These are phyloP conservation scores for Suillus weaverae DNA, from an alignment of 768 basidiomycete species.

Conservation along the genomic window DNA sequence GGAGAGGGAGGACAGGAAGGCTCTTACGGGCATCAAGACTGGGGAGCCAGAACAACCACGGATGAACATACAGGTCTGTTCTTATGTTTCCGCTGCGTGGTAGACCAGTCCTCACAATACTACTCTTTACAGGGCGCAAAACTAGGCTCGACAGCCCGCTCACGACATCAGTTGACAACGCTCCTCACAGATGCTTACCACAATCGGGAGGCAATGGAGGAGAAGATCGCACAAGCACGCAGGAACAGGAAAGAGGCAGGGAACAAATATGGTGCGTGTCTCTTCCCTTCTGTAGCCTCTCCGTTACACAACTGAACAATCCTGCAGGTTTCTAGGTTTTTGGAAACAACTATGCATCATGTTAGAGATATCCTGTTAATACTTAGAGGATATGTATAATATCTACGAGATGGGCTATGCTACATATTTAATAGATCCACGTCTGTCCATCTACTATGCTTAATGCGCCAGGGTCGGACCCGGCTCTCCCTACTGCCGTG, in stretches of 20 bases:
- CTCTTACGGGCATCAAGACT: slow-evolving; percentile 60
- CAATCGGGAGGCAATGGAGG: slow-evolving; percentile 81
- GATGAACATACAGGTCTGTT: slow-evolving; percentile 75
- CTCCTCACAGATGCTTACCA: slow-evolving; percentile 80
- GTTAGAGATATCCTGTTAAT: neutral
- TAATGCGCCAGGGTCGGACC: neutral
- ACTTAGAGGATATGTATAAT: slow-evolving; percentile 15
- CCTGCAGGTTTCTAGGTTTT: slow-evolving; percentile 23
- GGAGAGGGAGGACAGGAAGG: slow-evolving; percentile 76
- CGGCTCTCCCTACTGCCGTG: too few species aligned
- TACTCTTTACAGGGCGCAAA: slow-evolving; percentile 59
- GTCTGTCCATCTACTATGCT: neutral
- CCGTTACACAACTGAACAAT: neutral
- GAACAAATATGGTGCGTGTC: slow-evolving; percentile 81
- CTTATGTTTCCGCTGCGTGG: neutral
- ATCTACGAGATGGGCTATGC: slow-evolving; percentile 22
- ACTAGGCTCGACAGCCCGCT: slow-evolving; percentile 63
- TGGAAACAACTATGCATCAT: neutral
- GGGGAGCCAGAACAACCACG: slow-evolving; percentile 56
- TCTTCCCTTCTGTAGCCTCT: neutral
- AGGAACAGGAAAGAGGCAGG: slow-evolving; percentile 88
- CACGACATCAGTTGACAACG: slow-evolving; percentile 78
- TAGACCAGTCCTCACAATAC: neutral
- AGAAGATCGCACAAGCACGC: slow-evolving; percentile 78
- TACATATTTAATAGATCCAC: slow-evolving; percentile 17